Base-by-base conservation (phyloP, 2,329 filamentous ascomycete species). In the Hypomyces rosellus region DNA sequence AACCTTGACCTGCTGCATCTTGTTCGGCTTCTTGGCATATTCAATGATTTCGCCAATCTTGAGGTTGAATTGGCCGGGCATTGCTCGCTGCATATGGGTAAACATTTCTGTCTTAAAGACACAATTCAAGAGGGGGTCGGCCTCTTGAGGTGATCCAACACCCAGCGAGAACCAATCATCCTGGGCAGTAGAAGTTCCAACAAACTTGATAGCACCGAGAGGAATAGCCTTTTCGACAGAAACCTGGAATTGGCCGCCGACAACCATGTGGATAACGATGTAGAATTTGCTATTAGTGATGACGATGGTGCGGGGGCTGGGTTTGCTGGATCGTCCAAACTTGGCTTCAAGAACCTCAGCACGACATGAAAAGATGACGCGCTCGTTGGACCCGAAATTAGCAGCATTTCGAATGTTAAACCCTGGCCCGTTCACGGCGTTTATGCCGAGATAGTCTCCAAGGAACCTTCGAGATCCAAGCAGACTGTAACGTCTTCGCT, bases 91-190 rank as follows among this genome's bases (percentile, higher is more conserved):
- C 72, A 99, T 84, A 56, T 96, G 91, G 1, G 92, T 95, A 64
- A 97, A 95, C 69, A 99, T 85, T 64, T 99, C 93, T 0, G 93
- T 99, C 75, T 99, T 99, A 69, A 99, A 84, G 16, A 96, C 74
- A 64, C 93, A 99, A 70, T 85, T 95, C 62, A 99, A 70, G 18
- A 99, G 76, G n/a, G 93, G 90, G 67, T 99, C 93, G 0, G 93
- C 78, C 65, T 97, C 92, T 64, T 95, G 89, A 8, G 85, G 85
- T 33, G 91, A 91, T n/a, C 88, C 89, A 41, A 95, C 79, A 3
- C 91, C 89, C 34, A 99, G 75, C 1, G 92, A 89, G 68, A 99
- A 96, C 93, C 93, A 99, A 69, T 99, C 93, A 61, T 99, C 93
- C 56, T 88, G 89, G 54, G 88, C 73, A 14, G 80, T 89, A 2